These are phyloP conservation scores for Colletotrichum endophyticum DNA, from an alignment of 2,329 filamentous ascomycete species.

Conservation along the genomic window DNA sequence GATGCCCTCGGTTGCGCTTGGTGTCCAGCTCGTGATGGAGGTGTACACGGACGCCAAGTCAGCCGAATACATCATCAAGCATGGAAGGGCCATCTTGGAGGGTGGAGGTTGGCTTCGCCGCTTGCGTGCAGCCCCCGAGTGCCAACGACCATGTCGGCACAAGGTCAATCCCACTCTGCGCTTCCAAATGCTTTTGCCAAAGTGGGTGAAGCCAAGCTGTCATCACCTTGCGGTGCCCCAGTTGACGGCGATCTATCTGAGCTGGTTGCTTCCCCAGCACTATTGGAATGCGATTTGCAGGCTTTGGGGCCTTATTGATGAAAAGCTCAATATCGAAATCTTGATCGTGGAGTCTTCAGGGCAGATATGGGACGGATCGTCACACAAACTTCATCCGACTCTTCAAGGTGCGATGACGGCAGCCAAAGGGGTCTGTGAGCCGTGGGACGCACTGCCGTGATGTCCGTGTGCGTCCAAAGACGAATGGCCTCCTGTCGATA, in stretches of 20 bases:
- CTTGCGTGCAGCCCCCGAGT: background rate
- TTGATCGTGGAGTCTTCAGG: background rate
- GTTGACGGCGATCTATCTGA: background rate
- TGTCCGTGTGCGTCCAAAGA: constrained; percentile 4
- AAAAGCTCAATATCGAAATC: background rate
- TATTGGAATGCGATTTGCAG: background rate
- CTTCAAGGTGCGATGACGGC: background rate
- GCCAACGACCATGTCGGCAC: constrained; percentile 6
- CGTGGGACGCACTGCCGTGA: background rate
- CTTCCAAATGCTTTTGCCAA: background rate
- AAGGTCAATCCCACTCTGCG: constrained; percentile 2
- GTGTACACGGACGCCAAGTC: constrained; percentile 12
- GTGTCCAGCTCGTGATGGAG: background rate
- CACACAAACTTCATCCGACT: background rate
- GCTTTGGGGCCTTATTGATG: background rate
- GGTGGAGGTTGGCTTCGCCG: constrained; percentile 10
- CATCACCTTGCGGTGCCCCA: background rate
- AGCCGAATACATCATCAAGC: constrained; percentile 7
- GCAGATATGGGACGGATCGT: background rate
- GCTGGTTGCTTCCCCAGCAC: background rate
- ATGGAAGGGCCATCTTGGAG: background rate
- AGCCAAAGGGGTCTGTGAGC: background rate
- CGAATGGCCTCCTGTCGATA: background rate
- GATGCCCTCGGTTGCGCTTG: background rate
- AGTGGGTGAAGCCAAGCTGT: constrained; percentile 12